Conservation (phyloP, 1,284 basidiomycete species). For the Coniophora puteana region DNA sequence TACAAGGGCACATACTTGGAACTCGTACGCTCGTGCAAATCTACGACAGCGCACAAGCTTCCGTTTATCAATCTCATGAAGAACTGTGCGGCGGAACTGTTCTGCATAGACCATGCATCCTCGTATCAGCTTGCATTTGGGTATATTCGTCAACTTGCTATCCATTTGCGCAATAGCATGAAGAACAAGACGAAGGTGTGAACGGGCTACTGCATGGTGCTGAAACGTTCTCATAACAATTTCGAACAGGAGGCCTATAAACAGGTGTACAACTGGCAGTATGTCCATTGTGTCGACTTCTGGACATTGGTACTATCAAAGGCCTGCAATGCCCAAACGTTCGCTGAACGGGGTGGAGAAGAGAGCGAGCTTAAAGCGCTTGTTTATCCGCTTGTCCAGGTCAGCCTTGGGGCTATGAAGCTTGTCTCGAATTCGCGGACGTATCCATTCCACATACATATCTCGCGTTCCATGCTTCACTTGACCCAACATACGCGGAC, state of each 20-base stretch:
- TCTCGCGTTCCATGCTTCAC: constrained; percentile 69
- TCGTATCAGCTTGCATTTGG: constrained; percentile 96
- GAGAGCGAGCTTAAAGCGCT: constrained; percentile 84
- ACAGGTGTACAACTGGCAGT: constrained; percentile 99
- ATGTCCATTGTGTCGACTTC: constrained; percentile 93
- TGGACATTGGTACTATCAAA: constrained; percentile 90
- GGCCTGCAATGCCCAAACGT: constrained; percentile 64
- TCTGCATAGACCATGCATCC: constrained; percentile 69
- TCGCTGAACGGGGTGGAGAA: constrained; percentile 46
- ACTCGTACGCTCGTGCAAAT: constrained; percentile 79
- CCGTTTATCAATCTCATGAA: constrained; percentile 98
- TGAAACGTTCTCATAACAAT: constrained; percentile 16
- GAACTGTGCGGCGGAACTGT: constrained; percentile 93
- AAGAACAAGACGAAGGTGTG: constrained; percentile 81
- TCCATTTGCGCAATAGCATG: constrained; percentile 89
- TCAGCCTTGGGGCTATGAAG: constrained; percentile 90
- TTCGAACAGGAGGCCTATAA: constrained; percentile 77
- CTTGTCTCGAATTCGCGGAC: constrained; percentile 81
- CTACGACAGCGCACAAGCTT: constrained; percentile 82
- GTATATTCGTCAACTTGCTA: constrained; percentile 95
- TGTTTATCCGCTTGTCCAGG: constrained; percentile 95
- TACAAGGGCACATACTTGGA: constrained; percentile 82
- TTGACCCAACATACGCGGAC: constrained; percentile 76
- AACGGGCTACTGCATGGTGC: background rate
- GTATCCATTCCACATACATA: constrained; percentile 78